Evolutionary conservation across 2,329 filamentous ascomycete genomes (phyloP), one percentile per base, ranked within the genome.

Genomic region (Cladosporium sp.): DNA sequence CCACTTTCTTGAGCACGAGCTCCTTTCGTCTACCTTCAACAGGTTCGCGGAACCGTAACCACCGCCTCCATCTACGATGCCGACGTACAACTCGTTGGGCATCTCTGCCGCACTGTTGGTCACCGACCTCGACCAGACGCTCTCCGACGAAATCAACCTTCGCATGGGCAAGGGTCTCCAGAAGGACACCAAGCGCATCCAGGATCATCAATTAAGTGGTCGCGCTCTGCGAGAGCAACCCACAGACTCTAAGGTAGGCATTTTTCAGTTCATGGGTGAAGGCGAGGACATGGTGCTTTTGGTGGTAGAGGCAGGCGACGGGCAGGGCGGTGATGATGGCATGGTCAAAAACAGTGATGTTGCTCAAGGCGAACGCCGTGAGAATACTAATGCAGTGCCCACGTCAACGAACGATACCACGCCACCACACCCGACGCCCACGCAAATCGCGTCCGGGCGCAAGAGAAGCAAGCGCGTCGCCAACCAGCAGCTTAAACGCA

Each of bases 191-290:
- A 51, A 70, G 30, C 66, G 70, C 7, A 69, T 74, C 30, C 56
- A 69, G 25, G 51, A 66, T 30, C 57, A 64, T 13, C 67, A 76
- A 10, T 43, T 65, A 1, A 54, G 36, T 13, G 68, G 63, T 13
- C 57, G 56, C 18, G 36, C 49, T 14, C 58, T 77, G 25, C 58
- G 56, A 1, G 74, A 75, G 67, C 65, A 53, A 4, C 66, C 71
- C 0, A 67, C 75, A 64, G 68, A 69, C 49, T 61, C 63, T 18
- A 51, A 58, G 32, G 66, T 66, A 21, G 67, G 72, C 14, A 69
- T 71, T 10, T 39, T 72, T 8, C 71, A 73, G 36, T 78, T 75
- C 65, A 51, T 78, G 23, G 77, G 77, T 13, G 65, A 69, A 5
- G 16, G 74, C 51, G 63, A 71, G 23, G 68, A 76, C 53, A 67